These are phyloP conservation scores for Camptophora hylomeconis DNA, from an alignment of 2,329 filamentous ascomycete genomes.

Conservation along the genomic window DNA sequence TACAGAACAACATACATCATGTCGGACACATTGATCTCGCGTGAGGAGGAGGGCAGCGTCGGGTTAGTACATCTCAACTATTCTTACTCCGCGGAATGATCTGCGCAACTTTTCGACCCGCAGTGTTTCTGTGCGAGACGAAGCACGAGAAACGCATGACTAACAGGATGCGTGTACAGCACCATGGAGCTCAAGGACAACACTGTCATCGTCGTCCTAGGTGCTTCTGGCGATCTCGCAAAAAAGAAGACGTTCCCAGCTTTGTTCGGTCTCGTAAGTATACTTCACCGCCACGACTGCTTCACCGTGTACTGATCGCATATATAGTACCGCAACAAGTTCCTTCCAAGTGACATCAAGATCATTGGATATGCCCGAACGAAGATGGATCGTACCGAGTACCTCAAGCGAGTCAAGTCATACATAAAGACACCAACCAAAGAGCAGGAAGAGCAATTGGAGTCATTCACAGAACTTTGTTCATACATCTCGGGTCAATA, in stretches of 20 bases:
- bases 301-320: conserved; percentile 14
- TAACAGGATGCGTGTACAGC: conserved; percentile 33
- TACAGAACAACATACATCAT: conserved; percentile 22
- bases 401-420: conserved; percentile 83
- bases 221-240: conserved; percentile 90
- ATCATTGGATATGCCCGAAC: conserved; percentile 98
- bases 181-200: conserved; percentile 95
- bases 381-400: conserved; percentile 98
- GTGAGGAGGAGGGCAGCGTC: conserved; percentile 36
- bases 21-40: conserved; percentile 38
- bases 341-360: conserved; percentile 87
- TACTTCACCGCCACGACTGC: conserved; percentile 12
- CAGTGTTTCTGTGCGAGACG: not conserved
- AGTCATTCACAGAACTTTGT: conserved; percentile 78
- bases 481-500: conserved; percentile 96
- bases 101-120: too few species aligned
- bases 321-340: conserved; percentile 87
- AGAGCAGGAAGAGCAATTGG: conserved; percentile 88
- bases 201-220: conserved; percentile 90
- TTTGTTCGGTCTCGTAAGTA: conserved; percentile 86
- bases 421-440: conserved; percentile 99
- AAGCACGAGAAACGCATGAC: not conserved
- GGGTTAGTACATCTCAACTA: conserved; percentile 43
- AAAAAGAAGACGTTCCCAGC: conserved; percentile 99
- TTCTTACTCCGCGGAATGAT: conserved; percentile 4